Percentiles rank a stretch among this genome's conserved stretches.
Evolutionary conservation across 2,329 filamentous ascomycete genomes (phyloP).

Genomic region (Chaetomiaceae sp.): DNA sequence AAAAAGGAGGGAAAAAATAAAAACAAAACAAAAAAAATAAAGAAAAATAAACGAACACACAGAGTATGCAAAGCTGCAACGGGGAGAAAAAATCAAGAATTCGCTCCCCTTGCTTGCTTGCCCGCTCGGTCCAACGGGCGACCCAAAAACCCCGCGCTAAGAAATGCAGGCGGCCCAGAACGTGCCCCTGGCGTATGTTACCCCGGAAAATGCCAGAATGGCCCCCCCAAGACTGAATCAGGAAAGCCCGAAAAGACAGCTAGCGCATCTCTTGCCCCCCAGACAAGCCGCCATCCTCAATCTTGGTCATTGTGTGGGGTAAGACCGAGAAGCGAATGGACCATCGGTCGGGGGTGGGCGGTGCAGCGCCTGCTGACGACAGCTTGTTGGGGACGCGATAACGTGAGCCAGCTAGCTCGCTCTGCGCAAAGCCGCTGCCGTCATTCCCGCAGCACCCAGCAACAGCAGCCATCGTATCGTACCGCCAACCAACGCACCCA

Average conservation of each 20-base stretch:
- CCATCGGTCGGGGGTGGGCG: too few species aligned
- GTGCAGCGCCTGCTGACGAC: conserved; percentile 4
- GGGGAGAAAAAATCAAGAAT: neutral
- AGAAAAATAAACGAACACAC: too few species aligned
- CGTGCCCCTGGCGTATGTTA: neutral
- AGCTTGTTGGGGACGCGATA: neutral
- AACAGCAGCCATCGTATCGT: neutral
- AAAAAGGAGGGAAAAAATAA: neutral
- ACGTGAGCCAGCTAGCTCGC: too few species aligned
- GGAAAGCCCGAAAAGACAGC: conserved; percentile 12
- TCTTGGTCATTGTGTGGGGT: conserved; percentile 15
- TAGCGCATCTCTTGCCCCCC: neutral
- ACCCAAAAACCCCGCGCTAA: conserved; percentile 9
- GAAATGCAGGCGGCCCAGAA: conserved; percentile 1
- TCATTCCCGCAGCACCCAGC: conserved; percentile 1
- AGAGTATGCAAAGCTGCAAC: neutral
- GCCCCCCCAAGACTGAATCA: conserved; percentile 11
- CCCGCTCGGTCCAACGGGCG: neutral
- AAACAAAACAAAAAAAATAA: too few species aligned
- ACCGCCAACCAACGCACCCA: neutral
- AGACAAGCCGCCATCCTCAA: neutral
- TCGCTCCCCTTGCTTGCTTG: neutral
- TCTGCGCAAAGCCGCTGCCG: neutral
- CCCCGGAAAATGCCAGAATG: conserved; percentile 8
- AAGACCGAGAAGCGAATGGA: neutral